Base-by-base conservation (phyloP, 2,329 filamentous ascomycete species). In the Penicillium italicum region DNA sequence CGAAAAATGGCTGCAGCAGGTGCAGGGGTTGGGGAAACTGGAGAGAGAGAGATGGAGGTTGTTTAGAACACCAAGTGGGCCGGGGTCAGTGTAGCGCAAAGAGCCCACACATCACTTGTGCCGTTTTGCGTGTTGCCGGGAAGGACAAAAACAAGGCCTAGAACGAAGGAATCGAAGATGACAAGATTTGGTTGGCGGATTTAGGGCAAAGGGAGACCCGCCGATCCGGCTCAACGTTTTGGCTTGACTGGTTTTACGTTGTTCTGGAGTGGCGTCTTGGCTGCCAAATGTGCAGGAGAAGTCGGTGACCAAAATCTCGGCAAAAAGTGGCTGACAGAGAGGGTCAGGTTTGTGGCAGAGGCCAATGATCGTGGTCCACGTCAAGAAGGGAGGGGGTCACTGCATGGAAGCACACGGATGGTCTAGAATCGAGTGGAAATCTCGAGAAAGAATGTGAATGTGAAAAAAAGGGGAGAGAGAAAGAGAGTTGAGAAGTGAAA, bases 321-420 rank as follows among this genome's bases (percentile, higher is more conserved):
- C 58, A 56, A 56, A 52, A 55, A 56, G 60, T 63, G 62, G 61
- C 61, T 64, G 54, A 61, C 58, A 61, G 56, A 59, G 61, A 64
- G 56, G 57, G 60, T 62, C 64, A 55, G 57, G 59, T 58, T 60
- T 53, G 54, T 52, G 53, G 56, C 41, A 44, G 44, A 61, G 61
- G 53, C 67, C 67, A 70, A 70, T 70, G 57, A 62, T 34, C n/a
- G 60, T 50, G 43, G 61, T 61, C 68, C 67, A 69, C 68, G 67
- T 70, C 67, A 68, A 60, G 63, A 43, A 56, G 34, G 56, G 60
- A 24, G 43, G 9, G 34, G 58, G 57, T 51, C 47, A 55, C 62
- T 62, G 62, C 63, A 64, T 57, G 56, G 56, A 61, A 58, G 10
- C 58, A 57, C 61, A 24, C 41, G 41, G 26, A 30, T 7, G 52